phyloP scores from a whole-genome alignment of 345 rosid genomes.

The thale cress (Arabidopsis thaliana) region TAIR10.1 NC_003076.8:18202501-18203000 shows the following conservation, averaged over 20 bases:
- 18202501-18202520: too few relatives aligned
- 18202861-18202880: conserved; percentile 47
- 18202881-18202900: conserved; percentile 55
- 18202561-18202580: too few relatives aligned
- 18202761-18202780: conserved; percentile 55
- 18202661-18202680: too few relatives aligned
- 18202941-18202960: conserved; percentile 46
- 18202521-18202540: too few relatives aligned
- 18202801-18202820: conserved; percentile 50
- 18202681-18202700: too few relatives aligned
- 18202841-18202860: conserved; percentile 34
- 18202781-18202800: conserved; percentile 56
- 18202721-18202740: too few relatives aligned
- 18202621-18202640: too few relatives aligned
- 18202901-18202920: conserved; percentile 44
- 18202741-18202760: conserved; percentile 4
- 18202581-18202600: too few relatives aligned
- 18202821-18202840: conserved; percentile 52
- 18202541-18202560: too few relatives aligned
- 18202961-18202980: conserved; percentile 38
- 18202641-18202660: too few relatives aligned
- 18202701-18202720: too few relatives aligned
- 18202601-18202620: too few relatives aligned
- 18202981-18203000: conserved; percentile 58
- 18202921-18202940: conserved; percentile 39